phyloP scores from a whole-genome alignment of 2,329 filamentous ascomycete genomes.

The Waltergamsia citrina region DNA sequence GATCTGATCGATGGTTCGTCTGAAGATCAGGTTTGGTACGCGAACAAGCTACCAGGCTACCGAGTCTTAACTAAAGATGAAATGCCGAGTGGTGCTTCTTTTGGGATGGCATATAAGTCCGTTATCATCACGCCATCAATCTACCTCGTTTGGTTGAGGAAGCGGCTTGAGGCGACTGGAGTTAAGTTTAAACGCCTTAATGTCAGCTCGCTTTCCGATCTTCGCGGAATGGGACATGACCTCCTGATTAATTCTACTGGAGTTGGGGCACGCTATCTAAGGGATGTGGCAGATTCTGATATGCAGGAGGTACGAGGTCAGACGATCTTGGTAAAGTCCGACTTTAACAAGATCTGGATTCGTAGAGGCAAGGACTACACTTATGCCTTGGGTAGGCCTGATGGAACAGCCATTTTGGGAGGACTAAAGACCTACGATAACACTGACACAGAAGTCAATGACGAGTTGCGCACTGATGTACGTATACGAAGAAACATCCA shows the following conservation, averaged over 20 bases:
- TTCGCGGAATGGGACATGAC: conserved; percentile 7
- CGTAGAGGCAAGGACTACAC: conserved; percentile 7
- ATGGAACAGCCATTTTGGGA: conserved; percentile 10
- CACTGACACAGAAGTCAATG: conserved; percentile 5
- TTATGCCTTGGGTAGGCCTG: conserved; percentile 8
- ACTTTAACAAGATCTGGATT: conserved; percentile 6
- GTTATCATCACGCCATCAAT: conserved; percentile 5
- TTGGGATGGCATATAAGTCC: neutral
- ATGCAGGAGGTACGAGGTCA: conserved; percentile 7
- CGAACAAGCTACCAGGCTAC: conserved; percentile 5
- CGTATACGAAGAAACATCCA: neutral
- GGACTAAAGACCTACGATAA: conserved; percentile 8
- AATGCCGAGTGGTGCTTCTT: neutral
- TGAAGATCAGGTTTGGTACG: conserved; percentile 6
- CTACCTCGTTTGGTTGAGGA: conserved; percentile 7
- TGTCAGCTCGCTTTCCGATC: conserved; percentile 5
- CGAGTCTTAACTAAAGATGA: neutral
- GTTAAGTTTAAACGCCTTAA: conserved; percentile 6
- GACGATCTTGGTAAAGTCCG: conserved; percentile 6
- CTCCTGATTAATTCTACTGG: conserved; percentile 9
- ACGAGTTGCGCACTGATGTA: neutral
- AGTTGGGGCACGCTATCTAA: conserved; percentile 4
- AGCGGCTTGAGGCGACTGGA: conserved; percentile 5
- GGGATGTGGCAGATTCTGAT: conserved; percentile 5
- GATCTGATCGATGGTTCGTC: conserved; percentile 5